Base-by-base conservation (phyloP, 768 basidiomycete species). In the Russula earlei region DNA sequence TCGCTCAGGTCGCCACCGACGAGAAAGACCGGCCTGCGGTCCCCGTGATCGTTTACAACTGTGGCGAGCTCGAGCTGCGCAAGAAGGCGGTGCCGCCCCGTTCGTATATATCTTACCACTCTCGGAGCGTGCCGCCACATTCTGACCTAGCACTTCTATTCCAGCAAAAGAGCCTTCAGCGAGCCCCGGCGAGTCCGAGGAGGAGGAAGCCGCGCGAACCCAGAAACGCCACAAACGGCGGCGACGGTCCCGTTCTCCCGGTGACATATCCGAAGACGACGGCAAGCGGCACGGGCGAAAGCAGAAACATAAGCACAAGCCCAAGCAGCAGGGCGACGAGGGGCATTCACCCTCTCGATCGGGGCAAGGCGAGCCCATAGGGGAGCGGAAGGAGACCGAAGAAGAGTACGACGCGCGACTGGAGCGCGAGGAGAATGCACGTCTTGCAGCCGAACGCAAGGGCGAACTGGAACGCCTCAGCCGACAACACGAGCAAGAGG, bases 21-120 rank as follows among this genome's bases (percentile, higher is more conserved):
- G 79, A 75, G 37, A 88, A 87, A 67, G 82, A 91, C 64, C 75
- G 85, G 3, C 92, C 91, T 0, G 66, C 77, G 5, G 71, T 74
- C 1, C 83, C 84, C 1, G 80, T 94, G 11, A 70, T 78, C 10
- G 81, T 95, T 59, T 69, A 75, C 3, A 88, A 84, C 66, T 91
- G 87, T 52, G 92, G 92, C 11, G 92, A 95, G 66, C 81, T 95
- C 36, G 85, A 90, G 67, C 75, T 90, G 11, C 78, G 78, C 54
- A 78, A 77, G 54, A 69, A 70, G 47, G 55, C 54, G n/a, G 49
- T 51, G 15, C 45, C 58, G 4, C 52, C 45, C 37, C 64, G 54
- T 62, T 68, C 67, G 52, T 38, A 47, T 15, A 51, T n/a, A 11
- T 33, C 29, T 17, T 27, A 12, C 10, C 24, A 51, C 9, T 20